Conservation (phyloP, 2,329 filamentous ascomycete species). For the Pseudocercospora eumusae region DNA sequence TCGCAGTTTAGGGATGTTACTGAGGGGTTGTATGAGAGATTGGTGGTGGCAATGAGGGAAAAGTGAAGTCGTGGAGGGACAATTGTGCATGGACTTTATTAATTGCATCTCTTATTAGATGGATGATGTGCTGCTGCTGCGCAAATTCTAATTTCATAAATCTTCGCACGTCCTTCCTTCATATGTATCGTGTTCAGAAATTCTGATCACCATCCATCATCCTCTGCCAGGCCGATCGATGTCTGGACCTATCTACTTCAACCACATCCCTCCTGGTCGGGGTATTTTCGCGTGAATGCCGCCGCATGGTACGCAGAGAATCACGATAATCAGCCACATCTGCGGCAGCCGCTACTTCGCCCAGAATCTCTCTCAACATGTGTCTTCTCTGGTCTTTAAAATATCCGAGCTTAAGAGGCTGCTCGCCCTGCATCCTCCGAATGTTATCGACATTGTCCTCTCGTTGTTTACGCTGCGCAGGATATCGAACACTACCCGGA, state of each 20-base stretch:
- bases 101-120: too few species aligned
- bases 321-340: not conserved
- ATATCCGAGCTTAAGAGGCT: not conserved
- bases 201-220: not conserved
- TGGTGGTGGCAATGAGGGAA: slow-evolving; percentile 34
- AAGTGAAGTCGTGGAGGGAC: not conserved
- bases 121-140: too few species aligned
- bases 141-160: too few species aligned
- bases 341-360: not conserved
- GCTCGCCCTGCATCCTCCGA: not conserved
- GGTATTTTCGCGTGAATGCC: not conserved
- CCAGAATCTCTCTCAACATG: not conserved
- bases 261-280: not conserved
- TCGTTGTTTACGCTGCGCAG: not conserved
- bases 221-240: not conserved
- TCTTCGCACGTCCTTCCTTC: not conserved
- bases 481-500: not conserved
- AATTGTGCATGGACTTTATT: not conserved
- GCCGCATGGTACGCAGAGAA: not conserved
- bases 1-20: slow-evolving; percentile 19
- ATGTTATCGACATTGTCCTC: not conserved
- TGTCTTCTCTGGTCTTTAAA: not conserved
- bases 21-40: slow-evolving; percentile 27
- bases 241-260: not conserved
- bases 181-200: not conserved